Evolutionary conservation across 2,329 filamentous ascomycete genomes (phyloP), one percentile per base, ranked within the genome.

Genomic region (Fusarium robinianum): DNA sequence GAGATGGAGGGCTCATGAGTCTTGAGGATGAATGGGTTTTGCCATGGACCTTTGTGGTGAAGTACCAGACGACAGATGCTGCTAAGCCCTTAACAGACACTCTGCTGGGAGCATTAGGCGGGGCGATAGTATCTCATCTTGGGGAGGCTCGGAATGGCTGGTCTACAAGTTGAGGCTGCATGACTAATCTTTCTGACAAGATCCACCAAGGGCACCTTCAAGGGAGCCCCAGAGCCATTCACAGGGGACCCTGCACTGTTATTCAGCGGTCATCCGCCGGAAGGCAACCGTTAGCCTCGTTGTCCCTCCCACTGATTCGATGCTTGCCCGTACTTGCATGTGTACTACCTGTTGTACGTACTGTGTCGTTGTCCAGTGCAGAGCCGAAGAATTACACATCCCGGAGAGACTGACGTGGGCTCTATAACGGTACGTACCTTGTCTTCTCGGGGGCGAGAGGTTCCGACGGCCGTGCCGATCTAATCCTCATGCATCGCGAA

Each of bases 1-100:
- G 38, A 33, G 44, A 53, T 57, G 51, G 58, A 60, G 41, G 52
- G 57, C 57, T 57, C 55, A 59, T 60, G 48, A 60, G 50, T 55
- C 53, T 57, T 47, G 49, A 51, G 46, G 59, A 55, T 58, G 52
- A 55, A 59, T 60, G 44, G 53, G 57, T 59, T 60, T 60, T 60
- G 47, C 57, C 53, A 55, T 58, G 34, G 46, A 41, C 47, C 41
- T 44, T 55, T 53, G 47, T 53, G 53, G 50, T 53, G 44, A 40
- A 38, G 41, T 34, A 39, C 19, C 19, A 18, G 26, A n/a, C n/a
- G 4, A 12, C 24, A 26, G 26, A 8, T 17, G 14, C 19, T 15
- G 31, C n/a, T 52, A 52, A 19, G 25, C 11, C 24, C 19, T 37
- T 51, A 51, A 21, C 49, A 41, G 29, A 12, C 5, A 4, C 4